These are phyloP conservation scores for Penicillium odoratum DNA, from an alignment of 495 filamentous ascomycete genomes.

Conservation along the genomic window DNA sequence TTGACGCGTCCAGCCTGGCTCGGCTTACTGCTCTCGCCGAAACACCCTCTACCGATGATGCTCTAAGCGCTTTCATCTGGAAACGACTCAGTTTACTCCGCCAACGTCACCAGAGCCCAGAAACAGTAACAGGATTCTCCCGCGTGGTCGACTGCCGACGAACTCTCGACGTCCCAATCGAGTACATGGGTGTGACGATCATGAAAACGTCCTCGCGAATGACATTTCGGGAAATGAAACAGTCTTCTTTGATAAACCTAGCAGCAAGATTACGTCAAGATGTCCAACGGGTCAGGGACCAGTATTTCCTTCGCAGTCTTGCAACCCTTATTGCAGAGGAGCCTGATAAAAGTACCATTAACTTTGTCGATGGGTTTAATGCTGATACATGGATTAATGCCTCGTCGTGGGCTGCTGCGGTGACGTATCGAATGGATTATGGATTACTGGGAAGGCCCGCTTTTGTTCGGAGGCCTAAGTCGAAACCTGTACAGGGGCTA, in stretches of 20 bases:
- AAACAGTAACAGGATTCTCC: conserved; percentile 27
- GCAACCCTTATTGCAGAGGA: conserved; percentile 37
- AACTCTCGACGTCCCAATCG: conserved; percentile 29
- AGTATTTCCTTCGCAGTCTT: conserved; percentile 36
- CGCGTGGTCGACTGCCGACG: conserved; percentile 40
- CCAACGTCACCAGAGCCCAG: conserved; percentile 13
- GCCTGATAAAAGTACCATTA: conserved; percentile 35
- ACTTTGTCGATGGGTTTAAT: conserved; percentile 3
- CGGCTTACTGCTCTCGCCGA: background rate
- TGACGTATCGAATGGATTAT: conserved; percentile 20
- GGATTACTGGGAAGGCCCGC: conserved; percentile 40
- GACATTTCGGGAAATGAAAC: conserved; percentile 17
- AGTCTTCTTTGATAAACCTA: conserved; percentile 24
- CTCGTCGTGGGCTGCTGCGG: conserved; percentile 24
- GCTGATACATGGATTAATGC: conserved; percentile 14
- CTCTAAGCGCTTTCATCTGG: conserved; percentile 53
- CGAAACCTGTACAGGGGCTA: conserved; percentile 39
- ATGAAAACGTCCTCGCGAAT: conserved; percentile 26
- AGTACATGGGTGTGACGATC: conserved; percentile 43
- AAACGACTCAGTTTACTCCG: conserved; percentile 29
- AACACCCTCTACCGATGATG: conserved; percentile 40
- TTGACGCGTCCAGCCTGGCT: conserved; percentile 26
- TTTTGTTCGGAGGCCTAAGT: conserved; percentile 44
- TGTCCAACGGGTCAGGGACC: conserved; percentile 29
- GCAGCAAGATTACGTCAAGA: conserved; percentile 29